Evolutionary conservation across 805 yeast species (phyloP).

Genomic region (Sugiyamaella americana): DNA sequence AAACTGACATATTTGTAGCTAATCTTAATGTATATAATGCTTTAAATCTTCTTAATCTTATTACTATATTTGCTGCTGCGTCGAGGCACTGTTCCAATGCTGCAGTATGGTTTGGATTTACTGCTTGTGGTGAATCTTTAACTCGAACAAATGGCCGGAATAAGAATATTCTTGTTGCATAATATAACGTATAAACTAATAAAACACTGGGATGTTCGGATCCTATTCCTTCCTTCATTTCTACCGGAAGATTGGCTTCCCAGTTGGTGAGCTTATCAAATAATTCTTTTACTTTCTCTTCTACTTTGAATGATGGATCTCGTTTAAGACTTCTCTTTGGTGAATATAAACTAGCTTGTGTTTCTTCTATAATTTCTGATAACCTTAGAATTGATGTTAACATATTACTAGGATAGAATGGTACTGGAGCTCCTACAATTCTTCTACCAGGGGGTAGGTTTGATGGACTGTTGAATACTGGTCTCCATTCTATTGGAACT

Average conservation of each 20-base stretch:
- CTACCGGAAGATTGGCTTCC: slow-evolving; percentile 12
- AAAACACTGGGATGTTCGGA: slow-evolving; percentile 14
- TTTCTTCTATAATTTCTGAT: slow-evolving; percentile 17
- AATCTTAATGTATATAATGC: slow-evolving; percentile 14
- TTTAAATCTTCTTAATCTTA: slow-evolving; percentile 11
- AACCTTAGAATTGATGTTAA: slow-evolving; percentile 16
- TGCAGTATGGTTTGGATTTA: not conserved
- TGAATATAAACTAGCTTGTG: slow-evolving; percentile 11
- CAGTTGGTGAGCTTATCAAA: slow-evolving; percentile 11
- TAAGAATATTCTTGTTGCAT: slow-evolving; percentile 16
- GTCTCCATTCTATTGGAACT: slow-evolving; percentile 15
- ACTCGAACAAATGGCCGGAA: slow-evolving; percentile 14
- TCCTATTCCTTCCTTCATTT: slow-evolving; percentile 7
- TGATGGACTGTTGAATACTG: slow-evolving; percentile 9
- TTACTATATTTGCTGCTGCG: slow-evolving; percentile 10
- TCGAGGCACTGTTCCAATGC: slow-evolving; percentile 11
- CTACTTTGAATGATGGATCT: slow-evolving; percentile 4
- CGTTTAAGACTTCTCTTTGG: slow-evolving; percentile 9
- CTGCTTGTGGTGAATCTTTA: slow-evolving; percentile 2
- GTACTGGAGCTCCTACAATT: slow-evolving; percentile 6
- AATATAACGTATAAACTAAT: slow-evolving; percentile 14
- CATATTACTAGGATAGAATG: slow-evolving; percentile 15
- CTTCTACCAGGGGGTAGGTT: not conserved
- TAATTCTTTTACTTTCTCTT: slow-evolving; percentile 8
- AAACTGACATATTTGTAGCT: slow-evolving; percentile 17